Conservation (phyloP, 768 basidiomycete species). For the Cyathus striatus region DNA sequence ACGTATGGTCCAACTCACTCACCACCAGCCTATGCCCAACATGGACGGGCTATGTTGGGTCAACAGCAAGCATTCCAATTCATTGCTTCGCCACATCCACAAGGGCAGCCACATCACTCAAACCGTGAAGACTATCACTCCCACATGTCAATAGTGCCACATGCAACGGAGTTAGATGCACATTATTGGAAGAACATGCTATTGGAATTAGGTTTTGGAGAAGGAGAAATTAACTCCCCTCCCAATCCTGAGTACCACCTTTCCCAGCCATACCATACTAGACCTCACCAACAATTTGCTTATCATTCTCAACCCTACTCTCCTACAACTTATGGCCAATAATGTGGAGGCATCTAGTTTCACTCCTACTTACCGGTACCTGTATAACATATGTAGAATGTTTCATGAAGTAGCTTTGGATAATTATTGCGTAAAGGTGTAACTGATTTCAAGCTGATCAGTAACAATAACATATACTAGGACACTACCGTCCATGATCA, state of each 20-base stretch:
- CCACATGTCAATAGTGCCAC: conserved; percentile 29
- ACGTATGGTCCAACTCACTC: no score
- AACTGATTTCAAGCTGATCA: no score
- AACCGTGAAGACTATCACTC: conserved; percentile 15
- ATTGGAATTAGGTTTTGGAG: conserved; percentile 66
- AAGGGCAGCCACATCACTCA: no score
- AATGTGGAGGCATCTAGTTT: no score
- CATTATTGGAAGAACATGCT: conserved; percentile 76
- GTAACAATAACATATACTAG: conserved; percentile 7
- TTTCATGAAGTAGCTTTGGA: no score
- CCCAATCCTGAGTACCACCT: no score
- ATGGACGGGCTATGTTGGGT: conserved; percentile 25
- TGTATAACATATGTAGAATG: no score
- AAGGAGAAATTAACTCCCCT: conserved; percentile 34
- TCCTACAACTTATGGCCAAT: no score
- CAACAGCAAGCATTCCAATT: conserved; percentile 29
- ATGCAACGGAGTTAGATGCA: conserved; percentile 56
- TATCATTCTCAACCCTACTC: conserved; percentile 20
- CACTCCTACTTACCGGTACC: no score
- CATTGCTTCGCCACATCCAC: conserved; percentile 31
- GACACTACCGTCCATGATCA: conserved; percentile 9
- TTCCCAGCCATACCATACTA: conserved; percentile 16
- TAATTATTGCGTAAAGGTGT: no score
- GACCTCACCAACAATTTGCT: conserved; percentile 14
- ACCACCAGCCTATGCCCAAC: conserved; percentile 30